Conservation (phyloP, 1,139 yeast genomes). For the Debaryomycetaceae sp. region DNA sequence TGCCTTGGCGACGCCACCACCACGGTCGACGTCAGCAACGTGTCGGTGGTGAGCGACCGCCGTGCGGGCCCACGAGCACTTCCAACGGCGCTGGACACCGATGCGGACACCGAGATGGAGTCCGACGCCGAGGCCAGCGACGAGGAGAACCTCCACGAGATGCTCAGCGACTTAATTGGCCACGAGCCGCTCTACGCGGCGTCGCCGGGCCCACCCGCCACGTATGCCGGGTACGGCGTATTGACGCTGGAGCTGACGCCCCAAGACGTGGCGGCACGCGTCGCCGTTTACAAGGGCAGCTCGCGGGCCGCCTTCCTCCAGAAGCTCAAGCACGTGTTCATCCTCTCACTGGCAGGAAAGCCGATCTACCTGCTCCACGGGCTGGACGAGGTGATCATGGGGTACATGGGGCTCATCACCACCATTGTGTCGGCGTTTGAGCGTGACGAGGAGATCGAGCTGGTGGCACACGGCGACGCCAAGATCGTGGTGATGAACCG, state of each 20-base stretch:
- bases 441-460: constrained; percentile 27
- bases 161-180: constrained; percentile 23
- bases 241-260: too few species aligned
- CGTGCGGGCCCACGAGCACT: background rate
- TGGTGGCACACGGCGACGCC: constrained; percentile 27
- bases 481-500: constrained; percentile 59
- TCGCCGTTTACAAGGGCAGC: constrained; percentile 21
- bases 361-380: constrained; percentile 86
- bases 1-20: constrained; percentile 8
- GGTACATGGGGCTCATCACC: constrained; percentile 72
- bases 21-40: constrained; percentile 7
- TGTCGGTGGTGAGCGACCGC: constrained; percentile 8
- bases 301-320: constrained; percentile 30
- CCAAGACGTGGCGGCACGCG: constrained; percentile 11
- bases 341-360: constrained; percentile 89
- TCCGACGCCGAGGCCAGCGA: constrained; percentile 10
- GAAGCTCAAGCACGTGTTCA: constrained; percentile 65
- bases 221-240: too few species aligned
- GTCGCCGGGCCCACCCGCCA: too few species aligned
- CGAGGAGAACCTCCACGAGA: constrained; percentile 26
- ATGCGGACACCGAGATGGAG: constrained; percentile 12
- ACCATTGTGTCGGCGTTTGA: constrained; percentile 63
- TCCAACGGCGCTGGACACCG: constrained; percentile 2
- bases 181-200: constrained; percentile 12
- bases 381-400: constrained; percentile 61